These are phyloP conservation scores for Beauveria caledonica DNA, from an alignment of 2,329 filamentous ascomycete species.

Conservation along the genomic window DNA sequence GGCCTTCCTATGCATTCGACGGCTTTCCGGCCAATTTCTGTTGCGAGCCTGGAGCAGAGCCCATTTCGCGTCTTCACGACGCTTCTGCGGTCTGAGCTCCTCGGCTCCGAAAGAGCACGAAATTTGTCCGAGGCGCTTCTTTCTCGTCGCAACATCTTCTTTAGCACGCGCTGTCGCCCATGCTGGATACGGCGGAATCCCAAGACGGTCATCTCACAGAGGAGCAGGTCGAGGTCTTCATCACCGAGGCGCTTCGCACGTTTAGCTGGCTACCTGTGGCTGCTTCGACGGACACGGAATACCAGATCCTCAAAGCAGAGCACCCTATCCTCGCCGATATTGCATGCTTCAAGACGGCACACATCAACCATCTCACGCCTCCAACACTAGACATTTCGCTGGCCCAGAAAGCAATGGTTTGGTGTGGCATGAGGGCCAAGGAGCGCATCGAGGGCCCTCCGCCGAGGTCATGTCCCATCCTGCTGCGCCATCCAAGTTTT, in stretches of 20 bases:
- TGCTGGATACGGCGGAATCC: slow-evolving; percentile 28
- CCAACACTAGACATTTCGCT: slow-evolving; percentile 39
- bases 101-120: slow-evolving; percentile 20
- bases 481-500: slow-evolving; percentile 47
- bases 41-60: slow-evolving; percentile 27
- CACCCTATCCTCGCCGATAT: slow-evolving; percentile 43
- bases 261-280: slow-evolving; percentile 40
- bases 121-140: slow-evolving; percentile 28
- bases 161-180: slow-evolving; percentile 25
- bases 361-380: slow-evolving; percentile 48
- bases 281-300: slow-evolving; percentile 32
- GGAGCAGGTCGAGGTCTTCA: slow-evolving; percentile 27
- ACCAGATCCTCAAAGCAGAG: slow-evolving; percentile 31
- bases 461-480: slow-evolving; percentile 31
- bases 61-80: slow-evolving; percentile 36
- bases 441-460: slow-evolving; percentile 45
- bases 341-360: slow-evolving; percentile 31
- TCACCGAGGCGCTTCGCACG: slow-evolving; percentile 34
- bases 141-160: slow-evolving; percentile 33
- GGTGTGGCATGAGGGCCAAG: slow-evolving; percentile 34
- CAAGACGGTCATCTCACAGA: slow-evolving; percentile 20
- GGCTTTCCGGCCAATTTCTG: slow-evolving; percentile 35
- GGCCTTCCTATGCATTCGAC: slow-evolving; percentile 44
- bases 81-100: slow-evolving; percentile 31
- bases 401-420: slow-evolving; percentile 35